Percentiles rank a stretch among this genome's conserved stretches.
These are phyloP conservation scores for Chalciporus pseudorubinellus DNA, from an alignment of 768 basidiomycete species.

Conservation along the genomic window DNA sequence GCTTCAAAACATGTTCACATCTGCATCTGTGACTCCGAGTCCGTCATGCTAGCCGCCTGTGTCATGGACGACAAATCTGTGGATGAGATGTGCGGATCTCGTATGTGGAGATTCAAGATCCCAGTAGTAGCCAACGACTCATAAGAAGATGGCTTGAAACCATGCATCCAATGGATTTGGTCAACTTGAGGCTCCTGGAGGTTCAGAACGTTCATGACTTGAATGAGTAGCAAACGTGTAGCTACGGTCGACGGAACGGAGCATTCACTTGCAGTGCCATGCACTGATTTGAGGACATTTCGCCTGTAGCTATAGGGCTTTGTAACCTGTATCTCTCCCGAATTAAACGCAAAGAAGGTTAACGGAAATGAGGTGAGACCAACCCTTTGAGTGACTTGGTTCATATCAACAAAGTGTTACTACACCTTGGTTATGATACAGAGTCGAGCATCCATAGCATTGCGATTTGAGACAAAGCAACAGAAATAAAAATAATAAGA, in stretches of 20 bases:
- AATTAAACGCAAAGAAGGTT: background rate
- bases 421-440: background rate
- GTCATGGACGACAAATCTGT: no score
- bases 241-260: background rate
- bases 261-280: background rate
- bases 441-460: constrained; percentile 31
- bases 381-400: no score
- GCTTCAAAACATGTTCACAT: background rate
- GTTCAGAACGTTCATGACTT: no score
- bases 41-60: no score
- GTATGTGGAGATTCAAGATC: background rate
- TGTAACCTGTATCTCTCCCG: background rate
- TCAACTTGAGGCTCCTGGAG: background rate
- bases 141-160: no score
- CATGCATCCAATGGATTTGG: background rate
- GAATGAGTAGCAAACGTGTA: background rate
- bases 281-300: background rate
- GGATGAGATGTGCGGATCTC: background rate
- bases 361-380: background rate
- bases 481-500: constrained; percentile 33
- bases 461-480: constrained; percentile 28
- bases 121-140: no score
- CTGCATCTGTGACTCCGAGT: no score
- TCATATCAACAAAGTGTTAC: background rate
- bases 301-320: background rate